A percentile compares a stretch with the other conserved stretches of the same genome.
These are phyloP conservation scores for Apiospora rasikravindrae DNA, from an alignment of 2,329 filamentous ascomycete species.

Conservation along the genomic window DNA sequence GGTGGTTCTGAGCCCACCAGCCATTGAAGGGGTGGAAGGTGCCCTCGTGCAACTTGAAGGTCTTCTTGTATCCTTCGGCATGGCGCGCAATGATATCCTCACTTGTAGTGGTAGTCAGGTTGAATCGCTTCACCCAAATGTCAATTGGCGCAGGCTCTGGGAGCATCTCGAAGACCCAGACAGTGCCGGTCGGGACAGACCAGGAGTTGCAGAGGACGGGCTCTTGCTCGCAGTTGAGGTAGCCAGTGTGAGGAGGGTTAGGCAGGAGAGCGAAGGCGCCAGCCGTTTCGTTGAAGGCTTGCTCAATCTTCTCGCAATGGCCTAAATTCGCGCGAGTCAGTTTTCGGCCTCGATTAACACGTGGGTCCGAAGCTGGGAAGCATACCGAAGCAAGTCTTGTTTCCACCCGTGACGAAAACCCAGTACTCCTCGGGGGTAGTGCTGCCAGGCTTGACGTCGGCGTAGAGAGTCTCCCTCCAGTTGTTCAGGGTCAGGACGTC, in stretches of 20 bases:
- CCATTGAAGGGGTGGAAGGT: slow-evolving; percentile 81
- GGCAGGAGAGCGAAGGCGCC: slow-evolving; percentile 65
- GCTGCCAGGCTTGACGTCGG: slow-evolving; percentile 62
- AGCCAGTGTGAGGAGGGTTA: slow-evolving; percentile 68
- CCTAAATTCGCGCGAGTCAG: slow-evolving; percentile 48
- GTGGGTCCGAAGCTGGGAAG: slow-evolving; percentile 21
- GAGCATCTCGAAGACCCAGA: slow-evolving; percentile 73
- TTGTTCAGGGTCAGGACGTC: slow-evolving; percentile 68
- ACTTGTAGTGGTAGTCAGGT: slow-evolving; percentile 70
- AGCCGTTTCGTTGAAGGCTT: slow-evolving; percentile 70
- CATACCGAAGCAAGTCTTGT: slow-evolving; percentile 76
- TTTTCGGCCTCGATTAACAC: slow-evolving; percentile 23
- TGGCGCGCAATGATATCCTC: slow-evolving; percentile 67
- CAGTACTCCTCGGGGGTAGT: slow-evolving; percentile 76
- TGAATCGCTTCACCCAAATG: slow-evolving; percentile 69
- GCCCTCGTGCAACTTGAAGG: slow-evolving; percentile 59
- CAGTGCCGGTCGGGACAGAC: slow-evolving; percentile 66
- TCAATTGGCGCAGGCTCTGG: slow-evolving; percentile 68
- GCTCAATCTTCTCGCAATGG: slow-evolving; percentile 67
- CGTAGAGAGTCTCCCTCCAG: slow-evolving; percentile 72
- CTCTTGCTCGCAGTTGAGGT: slow-evolving; percentile 77
- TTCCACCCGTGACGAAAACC: slow-evolving; percentile 74
- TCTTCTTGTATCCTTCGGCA: slow-evolving; percentile 52
- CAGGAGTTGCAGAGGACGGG: slow-evolving; percentile 77
- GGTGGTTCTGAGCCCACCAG: slow-evolving; percentile 63